A percentile compares a stretch with the other conserved stretches of the same genome.
Evolutionary conservation across 257 asterid genomes (phyloP).

Genomic region (Nyctanthes arbortristis): DNA sequence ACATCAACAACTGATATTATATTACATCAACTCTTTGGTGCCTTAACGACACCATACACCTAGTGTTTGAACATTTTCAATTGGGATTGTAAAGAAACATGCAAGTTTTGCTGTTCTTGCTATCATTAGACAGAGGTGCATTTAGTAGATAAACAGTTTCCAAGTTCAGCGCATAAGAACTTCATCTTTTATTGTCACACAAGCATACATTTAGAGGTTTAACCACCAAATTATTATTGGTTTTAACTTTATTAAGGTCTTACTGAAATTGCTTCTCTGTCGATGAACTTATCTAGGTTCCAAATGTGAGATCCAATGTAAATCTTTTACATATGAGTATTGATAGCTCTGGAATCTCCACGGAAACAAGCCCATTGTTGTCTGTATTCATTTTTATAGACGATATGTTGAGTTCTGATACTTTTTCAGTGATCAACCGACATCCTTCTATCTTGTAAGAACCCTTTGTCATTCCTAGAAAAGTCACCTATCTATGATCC

Average conservation of each 20-base stretch:
- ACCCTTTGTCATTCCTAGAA: conserved; percentile 37
- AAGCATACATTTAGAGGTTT: no score
- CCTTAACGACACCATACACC: no score
- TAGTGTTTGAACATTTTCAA: no score
- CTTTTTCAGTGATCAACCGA: conserved; percentile 16
- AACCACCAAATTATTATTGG: no score
- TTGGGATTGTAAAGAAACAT: no score
- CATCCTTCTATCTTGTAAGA: conserved; percentile 23
- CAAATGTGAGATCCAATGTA: conserved; percentile 25
- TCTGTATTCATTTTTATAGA: not conserved
- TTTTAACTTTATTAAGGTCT: not conserved
- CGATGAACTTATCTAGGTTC: conserved; percentile 2
- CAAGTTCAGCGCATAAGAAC: not conserved
- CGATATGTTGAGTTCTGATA: not conserved
- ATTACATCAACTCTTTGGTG: no score
- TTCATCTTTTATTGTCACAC: not conserved
- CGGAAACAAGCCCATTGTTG: conserved; percentile 26
- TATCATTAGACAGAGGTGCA: no score
- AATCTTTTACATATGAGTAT: conserved; percentile 39
- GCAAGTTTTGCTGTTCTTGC: no score
- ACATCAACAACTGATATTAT: no score
- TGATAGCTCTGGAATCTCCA: conserved; percentile 37
- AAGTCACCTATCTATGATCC: conserved; percentile 33
- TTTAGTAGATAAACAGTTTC: no score
- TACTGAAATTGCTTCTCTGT: not conserved